phyloP scores from a whole-genome alignment of 495 filamentous ascomycete genomes.

The Trichoderma erinaceum region DNA sequence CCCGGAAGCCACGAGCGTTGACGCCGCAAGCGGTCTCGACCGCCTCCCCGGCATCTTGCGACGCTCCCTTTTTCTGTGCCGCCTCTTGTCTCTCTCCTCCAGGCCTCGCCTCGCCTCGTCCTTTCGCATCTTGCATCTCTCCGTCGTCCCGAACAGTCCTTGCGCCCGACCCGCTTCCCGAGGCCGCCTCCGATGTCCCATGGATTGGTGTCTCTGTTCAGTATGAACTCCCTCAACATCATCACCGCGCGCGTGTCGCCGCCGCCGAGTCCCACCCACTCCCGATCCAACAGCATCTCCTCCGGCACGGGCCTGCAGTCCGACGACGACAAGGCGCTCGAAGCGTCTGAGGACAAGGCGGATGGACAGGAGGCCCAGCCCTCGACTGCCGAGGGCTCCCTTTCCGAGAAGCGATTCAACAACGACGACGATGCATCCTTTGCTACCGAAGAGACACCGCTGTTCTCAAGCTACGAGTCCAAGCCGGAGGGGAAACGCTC shows the following conservation, averaged over 20 bases:
- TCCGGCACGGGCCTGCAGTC: conserved; percentile 40
- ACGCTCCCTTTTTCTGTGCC: neutral
- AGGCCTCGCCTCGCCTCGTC: neutral
- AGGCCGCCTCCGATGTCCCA: conserved; percentile 35
- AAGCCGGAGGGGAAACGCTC: conserved; percentile 33
- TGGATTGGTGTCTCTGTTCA: conserved; percentile 47
- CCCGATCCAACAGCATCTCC: conserved; percentile 61
- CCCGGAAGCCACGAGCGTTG: neutral
- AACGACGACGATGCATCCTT: conserved; percentile 25
- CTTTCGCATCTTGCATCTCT: neutral
- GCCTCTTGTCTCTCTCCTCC: neutral
- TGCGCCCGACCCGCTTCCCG: conserved; percentile 16
- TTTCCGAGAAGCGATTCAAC: conserved; percentile 14
- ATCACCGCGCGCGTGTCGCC: conserved; percentile 76
- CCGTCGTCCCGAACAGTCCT: neutral
- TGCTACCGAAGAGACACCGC: conserved; percentile 62
- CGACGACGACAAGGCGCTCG: conserved; percentile 32
- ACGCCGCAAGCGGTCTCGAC: conserved; percentile 5
- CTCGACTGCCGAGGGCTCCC: conserved; percentile 4
- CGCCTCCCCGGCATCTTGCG: neutral
- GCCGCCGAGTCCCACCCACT: conserved; percentile 48
- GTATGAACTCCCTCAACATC: conserved; percentile 98
- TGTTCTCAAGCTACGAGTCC: conserved; percentile 36
- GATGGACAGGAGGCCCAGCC: conserved; percentile 4
- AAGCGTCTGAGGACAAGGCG: conserved; percentile 23